Evolutionary conservation across 805 yeast genomes (phyloP).

Genomic region (Pichia scutulata): DNA sequence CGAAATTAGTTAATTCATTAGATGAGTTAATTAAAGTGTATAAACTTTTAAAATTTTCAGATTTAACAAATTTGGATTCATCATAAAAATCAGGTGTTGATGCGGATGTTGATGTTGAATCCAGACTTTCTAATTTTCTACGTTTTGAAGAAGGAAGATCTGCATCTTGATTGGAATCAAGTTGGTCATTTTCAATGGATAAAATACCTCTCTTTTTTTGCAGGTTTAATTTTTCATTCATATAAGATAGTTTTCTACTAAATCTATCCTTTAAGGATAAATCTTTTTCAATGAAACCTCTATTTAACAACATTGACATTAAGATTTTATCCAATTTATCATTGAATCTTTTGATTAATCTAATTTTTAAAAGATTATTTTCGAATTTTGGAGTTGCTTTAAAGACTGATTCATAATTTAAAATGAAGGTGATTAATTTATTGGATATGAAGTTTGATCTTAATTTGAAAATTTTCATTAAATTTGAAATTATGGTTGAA

Average conservation of each 20-base stretch:
- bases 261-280: conserved; percentile 25
- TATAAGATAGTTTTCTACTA: conserved; percentile 27
- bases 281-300: conserved; percentile 28
- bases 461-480: conserved; percentile 53
- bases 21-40: conserved; percentile 58
- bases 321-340: conserved; percentile 30
- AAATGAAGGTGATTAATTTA: conserved; percentile 50
- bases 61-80: conserved; percentile 29
- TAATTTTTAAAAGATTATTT: conserved; percentile 24
- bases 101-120: no score
- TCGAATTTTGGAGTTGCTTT: conserved; percentile 47
- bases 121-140: conserved; percentile 2
- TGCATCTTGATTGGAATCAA: conserved; percentile 19
- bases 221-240: conserved; percentile 24
- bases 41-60: conserved; percentile 49
- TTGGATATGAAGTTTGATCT: conserved; percentile 52
- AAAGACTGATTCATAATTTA: conserved; percentile 51
- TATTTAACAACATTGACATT: conserved; percentile 27
- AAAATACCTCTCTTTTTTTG: conserved; percentile 22
- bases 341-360: conserved; percentile 28
- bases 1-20: conserved; percentile 57
- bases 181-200: conserved; percentile 35
- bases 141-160: conserved; percentile 18
- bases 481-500: conserved; percentile 60
- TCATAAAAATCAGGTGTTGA: conserved; percentile 21